Evolutionary conservation across 2,329 filamentous ascomycete species (phyloP).

Genomic region (Botrytis byssoidea): DNA sequence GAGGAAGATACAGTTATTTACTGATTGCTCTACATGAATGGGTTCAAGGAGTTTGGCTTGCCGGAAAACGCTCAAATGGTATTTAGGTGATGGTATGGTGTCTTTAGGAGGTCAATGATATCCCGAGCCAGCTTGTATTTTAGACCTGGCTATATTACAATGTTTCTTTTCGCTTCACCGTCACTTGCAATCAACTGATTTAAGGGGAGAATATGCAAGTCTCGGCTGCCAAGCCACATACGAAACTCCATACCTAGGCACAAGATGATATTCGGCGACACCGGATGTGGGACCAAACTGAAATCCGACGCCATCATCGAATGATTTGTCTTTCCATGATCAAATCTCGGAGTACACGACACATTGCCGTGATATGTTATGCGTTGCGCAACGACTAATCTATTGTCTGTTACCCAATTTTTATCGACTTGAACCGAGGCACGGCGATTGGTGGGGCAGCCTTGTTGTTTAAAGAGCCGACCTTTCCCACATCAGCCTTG

Average conservation of each 20-base stretch:
- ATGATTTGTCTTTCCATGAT: neutral
- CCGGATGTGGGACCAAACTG: neutral
- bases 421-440: neutral
- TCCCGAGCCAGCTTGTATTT: slow-evolving; percentile 18
- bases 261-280: neutral
- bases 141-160: slow-evolving; percentile 18
- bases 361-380: neutral
- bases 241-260: neutral
- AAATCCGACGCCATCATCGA: neutral
- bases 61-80: neutral
- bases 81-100: neutral
- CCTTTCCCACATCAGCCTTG: neutral
- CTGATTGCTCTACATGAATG: slow-evolving; percentile 45
- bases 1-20: slow-evolving; percentile 93
- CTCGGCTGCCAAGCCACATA: neutral
- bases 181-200: slow-evolving; percentile 32
- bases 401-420: neutral
- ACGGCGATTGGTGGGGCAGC: neutral
- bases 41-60: neutral
- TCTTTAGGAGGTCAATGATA: slow-evolving; percentile 18
- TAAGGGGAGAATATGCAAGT: slow-evolving; percentile 36
- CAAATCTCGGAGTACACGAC: neutral
- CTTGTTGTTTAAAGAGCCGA: neutral
- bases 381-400: neutral
- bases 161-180: neutral